Evolutionary conservation across 306 rosid species (phyloP).

Genomic region (Spatholobus suberectus): DNA sequence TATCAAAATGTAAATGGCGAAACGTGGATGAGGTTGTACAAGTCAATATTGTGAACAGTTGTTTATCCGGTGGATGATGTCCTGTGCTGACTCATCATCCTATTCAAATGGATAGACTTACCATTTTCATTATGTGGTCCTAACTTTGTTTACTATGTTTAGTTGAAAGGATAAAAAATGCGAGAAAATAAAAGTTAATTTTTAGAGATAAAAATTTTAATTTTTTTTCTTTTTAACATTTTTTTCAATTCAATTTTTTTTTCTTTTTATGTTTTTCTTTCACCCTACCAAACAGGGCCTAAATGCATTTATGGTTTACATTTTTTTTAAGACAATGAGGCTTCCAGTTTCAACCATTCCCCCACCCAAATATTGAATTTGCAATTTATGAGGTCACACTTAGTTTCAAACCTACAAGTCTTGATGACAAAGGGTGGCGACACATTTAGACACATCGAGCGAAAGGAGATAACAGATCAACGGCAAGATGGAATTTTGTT

Average conservation of each 20-base stretch:
- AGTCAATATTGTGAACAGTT: slow-evolving; percentile 7
- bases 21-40: slow-evolving; percentile 39
- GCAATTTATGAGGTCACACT: background rate
- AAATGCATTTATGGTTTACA: background rate
- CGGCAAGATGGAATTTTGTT: background rate
- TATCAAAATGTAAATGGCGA: background rate
- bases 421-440: background rate
- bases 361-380: background rate
- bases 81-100: slow-evolving; percentile 55
- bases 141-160: background rate
- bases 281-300: too few species aligned
- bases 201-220: too few species aligned
- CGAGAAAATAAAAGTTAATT: too few species aligned
- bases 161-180: too few species aligned
- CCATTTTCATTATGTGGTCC: slow-evolving; percentile 11
- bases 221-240: too few species aligned
- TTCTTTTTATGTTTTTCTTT: too few species aligned
- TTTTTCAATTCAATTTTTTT: too few species aligned
- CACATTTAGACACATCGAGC: background rate
- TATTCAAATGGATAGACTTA: slow-evolving; percentile 54
- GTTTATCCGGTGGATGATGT: slow-evolving; percentile 42
- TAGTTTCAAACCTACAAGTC: background rate
- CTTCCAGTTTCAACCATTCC: too few species aligned
- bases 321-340: background rate
- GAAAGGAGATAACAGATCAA: background rate